phyloP scores from a whole-genome alignment of 2,329 filamentous ascomycete species.

The Paraphaeosphaeria sporulosa region DNA sequence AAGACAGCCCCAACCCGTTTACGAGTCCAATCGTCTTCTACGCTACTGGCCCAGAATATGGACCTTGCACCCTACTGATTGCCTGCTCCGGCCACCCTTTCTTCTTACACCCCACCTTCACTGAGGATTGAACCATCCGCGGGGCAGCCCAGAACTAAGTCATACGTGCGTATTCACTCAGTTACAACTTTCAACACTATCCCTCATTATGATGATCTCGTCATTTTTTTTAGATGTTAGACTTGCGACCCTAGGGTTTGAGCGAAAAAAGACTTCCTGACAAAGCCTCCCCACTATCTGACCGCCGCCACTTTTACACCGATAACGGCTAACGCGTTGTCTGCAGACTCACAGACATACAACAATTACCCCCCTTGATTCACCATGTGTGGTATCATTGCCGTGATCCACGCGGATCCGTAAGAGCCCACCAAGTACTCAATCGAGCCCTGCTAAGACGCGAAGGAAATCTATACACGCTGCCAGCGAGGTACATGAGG shows the following conservation, averaged over 20 bases:
- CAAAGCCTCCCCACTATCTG: constrained; percentile 26
- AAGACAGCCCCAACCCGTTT: constrained; percentile 13
- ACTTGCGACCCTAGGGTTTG: constrained; percentile 48
- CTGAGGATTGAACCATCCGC: constrained; percentile 7
- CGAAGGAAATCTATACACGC: constrained; percentile 43
- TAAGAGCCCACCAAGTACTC: constrained; percentile 33
- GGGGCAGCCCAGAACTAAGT: constrained; percentile 3
- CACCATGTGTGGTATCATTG: constrained; percentile 61
- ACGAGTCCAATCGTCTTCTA: constrained; percentile 18
- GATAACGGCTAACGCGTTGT: constrained; percentile 31
- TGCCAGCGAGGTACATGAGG: constrained; percentile 56
- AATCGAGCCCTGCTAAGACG: constrained; percentile 22
- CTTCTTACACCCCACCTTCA: constrained; percentile 22
- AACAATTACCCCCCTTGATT: constrained; percentile 11
- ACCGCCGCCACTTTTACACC: constrained; percentile 22
- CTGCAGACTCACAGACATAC: constrained; percentile 20
- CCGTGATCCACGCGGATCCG: constrained; percentile 56
- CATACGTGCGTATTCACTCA: constrained; percentile 24
- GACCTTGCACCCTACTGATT: constrained; percentile 20
- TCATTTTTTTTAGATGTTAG: constrained; percentile 51
- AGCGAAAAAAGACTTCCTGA: constrained; percentile 50
- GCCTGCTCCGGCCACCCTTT: constrained; percentile 20
- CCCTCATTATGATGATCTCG: constrained; percentile 43
- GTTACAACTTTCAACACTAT: neutral
- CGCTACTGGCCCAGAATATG: constrained; percentile 19